These are phyloP conservation scores for Phylloboletellus chloephorus DNA, from an alignment of 1,284 basidiomycete species.

Conservation along the genomic window DNA sequence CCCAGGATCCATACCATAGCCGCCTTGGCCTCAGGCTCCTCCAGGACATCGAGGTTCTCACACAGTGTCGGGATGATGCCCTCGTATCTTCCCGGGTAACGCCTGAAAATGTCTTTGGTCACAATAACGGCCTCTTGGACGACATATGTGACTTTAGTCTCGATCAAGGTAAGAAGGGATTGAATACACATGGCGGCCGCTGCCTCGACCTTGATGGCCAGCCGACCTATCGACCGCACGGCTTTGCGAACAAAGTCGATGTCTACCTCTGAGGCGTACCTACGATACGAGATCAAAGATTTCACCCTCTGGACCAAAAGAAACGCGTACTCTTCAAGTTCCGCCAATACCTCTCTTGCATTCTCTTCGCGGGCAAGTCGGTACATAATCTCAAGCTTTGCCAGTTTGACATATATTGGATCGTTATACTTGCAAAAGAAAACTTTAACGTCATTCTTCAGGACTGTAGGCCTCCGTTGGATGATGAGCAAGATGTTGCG, in stretches of 20 bases:
- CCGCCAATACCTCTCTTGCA: slow-evolving; percentile 85
- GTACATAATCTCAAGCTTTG: slow-evolving; percentile 99
- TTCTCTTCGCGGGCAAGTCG: slow-evolving; percentile 89
- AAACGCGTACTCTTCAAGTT: slow-evolving; percentile 83
- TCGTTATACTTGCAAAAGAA: slow-evolving; percentile 99
- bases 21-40: slow-evolving; percentile 95
- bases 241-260: slow-evolving; percentile 98
- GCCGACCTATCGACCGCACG: slow-evolving; percentile 91
- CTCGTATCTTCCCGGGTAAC: slow-evolving; percentile 96
- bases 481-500: slow-evolving; percentile 97
- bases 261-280: slow-evolving; percentile 97
- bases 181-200: slow-evolving; percentile 90
- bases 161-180: slow-evolving; percentile 81
- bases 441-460: slow-evolving; percentile 96
- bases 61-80: slow-evolving; percentile 91
- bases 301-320: neutral
- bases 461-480: slow-evolving; percentile 85
- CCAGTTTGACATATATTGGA: slow-evolving; percentile 97
- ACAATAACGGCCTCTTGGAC: slow-evolving; percentile 98
- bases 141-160: slow-evolving; percentile 94
- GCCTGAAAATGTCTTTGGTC: slow-evolving; percentile 96
- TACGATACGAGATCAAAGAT: slow-evolving; percentile 29
- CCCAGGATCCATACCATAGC: slow-evolving; percentile 99
- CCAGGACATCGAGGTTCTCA: slow-evolving; percentile 85
- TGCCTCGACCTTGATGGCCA: slow-evolving; percentile 94